Evolutionary conservation across 768 basidiomycete genomes (phyloP).

Genomic region (Boletus eberwhitei): DNA sequence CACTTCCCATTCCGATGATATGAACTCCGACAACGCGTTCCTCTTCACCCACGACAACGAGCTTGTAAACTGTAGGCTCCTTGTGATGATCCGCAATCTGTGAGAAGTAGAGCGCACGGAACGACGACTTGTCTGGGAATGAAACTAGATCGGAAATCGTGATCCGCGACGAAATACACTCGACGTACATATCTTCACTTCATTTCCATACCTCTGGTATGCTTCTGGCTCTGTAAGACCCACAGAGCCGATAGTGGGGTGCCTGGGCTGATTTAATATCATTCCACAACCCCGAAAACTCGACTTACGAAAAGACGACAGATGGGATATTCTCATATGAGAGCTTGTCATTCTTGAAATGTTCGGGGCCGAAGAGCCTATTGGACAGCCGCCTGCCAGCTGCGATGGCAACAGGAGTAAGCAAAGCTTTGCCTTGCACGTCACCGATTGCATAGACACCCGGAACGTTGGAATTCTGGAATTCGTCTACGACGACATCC

Average conservation of each 20-base stretch:
- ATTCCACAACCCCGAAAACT: neutral
- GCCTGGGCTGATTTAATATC: constrained; percentile 43
- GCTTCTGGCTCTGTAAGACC: constrained; percentile 94
- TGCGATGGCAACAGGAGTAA: constrained; percentile 97
- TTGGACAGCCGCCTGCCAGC: constrained; percentile 89
- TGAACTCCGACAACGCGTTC: constrained; percentile 97
- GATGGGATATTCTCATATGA: constrained; percentile 88
- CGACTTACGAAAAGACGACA: constrained; percentile 91
- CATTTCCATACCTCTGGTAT: constrained; percentile 79
- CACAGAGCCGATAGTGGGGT: constrained; percentile 93
- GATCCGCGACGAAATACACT: neutral
- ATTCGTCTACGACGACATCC: constrained; percentile 88
- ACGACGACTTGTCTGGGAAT: constrained; percentile 68
- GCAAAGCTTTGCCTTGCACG: constrained; percentile 84
- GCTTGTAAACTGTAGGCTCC: constrained; percentile 92
- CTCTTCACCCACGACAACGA: constrained; percentile 81
- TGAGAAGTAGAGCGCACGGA: constrained; percentile 87
- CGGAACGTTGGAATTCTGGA: constrained; percentile 73
- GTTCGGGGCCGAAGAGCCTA: constrained; percentile 81
- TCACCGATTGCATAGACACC: constrained; percentile 86
- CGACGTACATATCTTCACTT: constrained; percentile 85
- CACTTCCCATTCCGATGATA: constrained; percentile 86
- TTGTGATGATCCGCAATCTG: constrained; percentile 90
- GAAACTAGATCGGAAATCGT: neutral
- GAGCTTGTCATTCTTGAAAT: constrained; percentile 86